Percentiles rank a stretch among this genome's conserved stretches.
Conservation (phyloP, 2,329 filamentous ascomycete species). For the Ceratocystis variospora region DNA sequence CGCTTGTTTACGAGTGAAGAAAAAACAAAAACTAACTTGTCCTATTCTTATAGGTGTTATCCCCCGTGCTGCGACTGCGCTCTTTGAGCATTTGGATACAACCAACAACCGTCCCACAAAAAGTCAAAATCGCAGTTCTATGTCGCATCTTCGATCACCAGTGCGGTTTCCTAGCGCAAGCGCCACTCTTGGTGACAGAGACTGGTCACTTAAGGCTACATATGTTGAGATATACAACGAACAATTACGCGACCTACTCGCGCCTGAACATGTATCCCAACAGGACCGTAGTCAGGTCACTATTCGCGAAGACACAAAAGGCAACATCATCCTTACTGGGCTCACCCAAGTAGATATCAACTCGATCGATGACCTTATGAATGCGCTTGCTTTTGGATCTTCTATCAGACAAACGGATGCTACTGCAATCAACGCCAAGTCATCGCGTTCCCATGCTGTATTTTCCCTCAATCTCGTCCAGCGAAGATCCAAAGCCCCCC, state of each 20-base stretch:
- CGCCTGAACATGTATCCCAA: slow-evolving; percentile 56
- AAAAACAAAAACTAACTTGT: not conserved
- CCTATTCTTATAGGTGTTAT: slow-evolving; percentile 58
- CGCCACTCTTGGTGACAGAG: slow-evolving; percentile 49
- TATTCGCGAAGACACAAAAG: slow-evolving; percentile 87
- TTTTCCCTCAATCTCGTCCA: slow-evolving; percentile 91
- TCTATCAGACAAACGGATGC: slow-evolving; percentile 91
- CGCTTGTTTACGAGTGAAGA: not conserved
- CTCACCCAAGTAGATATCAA: slow-evolving; percentile 79
- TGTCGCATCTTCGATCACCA: slow-evolving; percentile 68
- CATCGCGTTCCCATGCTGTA: slow-evolving; percentile 91
- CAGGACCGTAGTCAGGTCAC: slow-evolving; percentile 66
- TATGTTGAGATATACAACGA: slow-evolving; percentile 99
- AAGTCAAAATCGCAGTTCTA: slow-evolving; percentile 46
- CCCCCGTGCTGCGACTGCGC: slow-evolving; percentile 67
- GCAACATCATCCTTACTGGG: slow-evolving; percentile 85
- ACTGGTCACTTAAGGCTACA: slow-evolving; percentile 84
- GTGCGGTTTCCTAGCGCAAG: slow-evolving; percentile 50
- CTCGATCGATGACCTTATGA: slow-evolving; percentile 80
- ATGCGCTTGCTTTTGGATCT: slow-evolving; percentile 81
- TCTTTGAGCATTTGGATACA: slow-evolving; percentile 78
- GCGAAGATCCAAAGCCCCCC: slow-evolving; percentile 50
- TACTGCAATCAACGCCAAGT: slow-evolving; percentile 94
- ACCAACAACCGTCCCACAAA: slow-evolving; percentile 34
- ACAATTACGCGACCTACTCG: slow-evolving; percentile 74